Conservation (phyloP, 441 rosid species). For the Breynia disticha region DNA sequence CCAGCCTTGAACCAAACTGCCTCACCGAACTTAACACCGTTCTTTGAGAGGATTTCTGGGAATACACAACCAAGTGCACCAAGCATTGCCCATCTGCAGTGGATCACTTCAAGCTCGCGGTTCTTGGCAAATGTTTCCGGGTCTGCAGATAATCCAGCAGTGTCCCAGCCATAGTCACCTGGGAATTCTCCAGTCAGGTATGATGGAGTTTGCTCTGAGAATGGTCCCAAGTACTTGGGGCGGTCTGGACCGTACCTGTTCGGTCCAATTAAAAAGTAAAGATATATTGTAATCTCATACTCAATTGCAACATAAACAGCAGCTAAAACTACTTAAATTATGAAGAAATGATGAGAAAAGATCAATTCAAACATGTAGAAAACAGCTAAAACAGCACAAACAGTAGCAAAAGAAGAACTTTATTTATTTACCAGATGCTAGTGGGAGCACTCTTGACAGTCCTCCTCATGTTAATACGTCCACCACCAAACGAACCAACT, state of each 20-base stretch:
- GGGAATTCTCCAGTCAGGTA: conserved; percentile 88
- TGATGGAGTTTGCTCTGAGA: conserved; percentile 88
- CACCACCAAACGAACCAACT: conserved; percentile 40
- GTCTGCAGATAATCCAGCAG: conserved; percentile 83
- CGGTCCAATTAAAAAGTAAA: too few species aligned
- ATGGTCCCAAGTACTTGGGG: conserved; percentile 84
- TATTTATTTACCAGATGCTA: conserved; percentile 60
- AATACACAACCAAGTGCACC: conserved; percentile 84
- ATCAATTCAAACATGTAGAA: neutral
- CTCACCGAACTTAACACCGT: conserved; percentile 83
- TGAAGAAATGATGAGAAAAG: neutral
- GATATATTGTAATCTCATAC: neutral
- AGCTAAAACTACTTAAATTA: too few species aligned
- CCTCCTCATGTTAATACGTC: conserved; percentile 66
- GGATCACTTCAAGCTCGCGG: conserved; percentile 91
- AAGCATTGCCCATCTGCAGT: conserved; percentile 91
- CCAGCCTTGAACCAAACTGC: conserved; percentile 95
- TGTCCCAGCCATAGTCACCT: conserved; percentile 93
- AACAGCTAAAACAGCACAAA: neutral
- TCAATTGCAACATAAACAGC: too few species aligned
- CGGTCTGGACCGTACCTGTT: conserved; percentile 89
- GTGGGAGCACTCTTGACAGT: conserved; percentile 71
- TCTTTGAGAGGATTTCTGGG: conserved; percentile 69
- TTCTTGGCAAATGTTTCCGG: conserved; percentile 89
- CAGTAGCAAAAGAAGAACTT: neutral